Base-by-base conservation (phyloP, 805 yeast genomes). In the Candida vaughaniae region DNA sequence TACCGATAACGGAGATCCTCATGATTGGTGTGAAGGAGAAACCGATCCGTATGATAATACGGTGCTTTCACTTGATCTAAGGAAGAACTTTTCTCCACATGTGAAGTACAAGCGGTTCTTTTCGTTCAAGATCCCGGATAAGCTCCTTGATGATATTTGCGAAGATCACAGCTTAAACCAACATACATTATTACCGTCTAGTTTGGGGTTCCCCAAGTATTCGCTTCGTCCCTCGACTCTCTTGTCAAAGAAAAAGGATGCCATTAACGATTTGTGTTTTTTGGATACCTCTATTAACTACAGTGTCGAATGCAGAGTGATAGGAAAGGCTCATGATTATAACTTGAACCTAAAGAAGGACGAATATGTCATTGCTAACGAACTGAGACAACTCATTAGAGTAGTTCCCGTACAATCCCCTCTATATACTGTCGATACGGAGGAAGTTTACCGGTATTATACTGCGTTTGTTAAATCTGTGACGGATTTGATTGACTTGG, bases 1-100 rank as follows among this genome's bases (percentile, higher is more conserved):
- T 4, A 61, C 69, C 7, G 71, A 64, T 42, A 51, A 62, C 32
- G 69, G 69, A 2, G 66, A 63, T 38, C 69, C 69, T 9, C 64
- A 60, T 44, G 70, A 62, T 52, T 68, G 74, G 74, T 68, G 74
- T 46, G 64, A 56, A 19, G 71, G 72, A 2, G 73, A 68, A 38
- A 61, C 61, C 1, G 73, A 68, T 40, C 71, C 73, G 3, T 53
- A 49, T 35, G 73, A 68, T 45, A 53, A 57, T 39, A 55, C 72
- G 0, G 35, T 47, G 3, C 49, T 68, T 9, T 47, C 72, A 1
- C 52, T 68, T 31, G 70, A 56, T 36, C 59, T 66, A 16, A 60
- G 61, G 42, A 49, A 69, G 15, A 47, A 50, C 16, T 64, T 68
- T 36, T 55, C 63, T 45, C 72, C 73, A 1, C 50, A 54, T 11